Base-by-base conservation (phyloP, 306 rosid species). In the Hippophae tibetana region DNA sequence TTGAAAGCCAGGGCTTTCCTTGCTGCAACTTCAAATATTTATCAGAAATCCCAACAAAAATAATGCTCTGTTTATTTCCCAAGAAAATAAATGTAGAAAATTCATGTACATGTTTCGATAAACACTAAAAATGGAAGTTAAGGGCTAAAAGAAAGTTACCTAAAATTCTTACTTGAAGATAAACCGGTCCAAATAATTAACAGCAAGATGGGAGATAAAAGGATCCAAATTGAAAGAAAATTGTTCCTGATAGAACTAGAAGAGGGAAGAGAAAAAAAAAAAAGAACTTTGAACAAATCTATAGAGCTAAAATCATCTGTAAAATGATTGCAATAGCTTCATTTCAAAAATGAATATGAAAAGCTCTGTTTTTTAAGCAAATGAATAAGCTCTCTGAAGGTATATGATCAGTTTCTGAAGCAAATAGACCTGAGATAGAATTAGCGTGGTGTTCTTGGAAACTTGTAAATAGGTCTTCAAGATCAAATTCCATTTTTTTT, bases 151-250 rank as follows among this genome's bases (percentile, higher is more conserved):
- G 55, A 47, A 5, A 38, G 46, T 60, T 76, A 87, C 95, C 82
- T 79, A 75, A 52, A 82, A 63, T 57, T 80, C 81, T 47, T 73
- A 70, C 73, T 64, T 76, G 57, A 87, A 84, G 58, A 76, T 27
- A 76, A 82, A 84, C 23, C 89, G 78, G 56, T 84, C 82, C 76
- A 78, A 57, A 78, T 87, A 87, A 68, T 82, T 84, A 1, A 76
- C 54, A 47, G 96, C 93, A 67, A 87, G 93, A 70, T 84, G 80
- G 13, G 78, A 59, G 7, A 79, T 72, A 64, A 72, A 76, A 3
- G 84, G 81, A 60, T 80, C 87, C 60, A 82, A 70, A 61, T 74
- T 80, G 77, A 78, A 64, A 49, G 86, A 60, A 68, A 66, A 61
- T 70, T 78, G 78, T 9, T 72, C 73, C 84, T 73, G 73, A 41